Evolutionary conservation across 495 filamentous ascomycete species (phyloP), one percentile per base, ranked within the genome.

Genomic region (Podospora fimiseda): DNA sequence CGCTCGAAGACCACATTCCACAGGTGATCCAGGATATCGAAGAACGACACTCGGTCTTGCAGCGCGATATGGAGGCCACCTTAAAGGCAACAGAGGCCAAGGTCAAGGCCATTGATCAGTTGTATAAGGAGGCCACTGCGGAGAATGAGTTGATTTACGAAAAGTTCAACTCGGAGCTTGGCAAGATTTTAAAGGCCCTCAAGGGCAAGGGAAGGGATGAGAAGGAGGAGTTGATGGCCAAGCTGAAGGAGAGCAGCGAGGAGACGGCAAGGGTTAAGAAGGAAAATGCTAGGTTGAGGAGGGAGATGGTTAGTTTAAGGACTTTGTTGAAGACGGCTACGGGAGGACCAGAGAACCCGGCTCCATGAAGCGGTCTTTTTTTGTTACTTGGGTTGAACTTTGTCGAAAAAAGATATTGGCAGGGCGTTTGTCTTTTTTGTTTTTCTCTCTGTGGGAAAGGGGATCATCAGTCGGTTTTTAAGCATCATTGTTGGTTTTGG

Each of bases 111-210:
- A 80, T 96, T 30, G 91, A 96, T 64, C 88, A 93, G 66, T 69
- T 95, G 33, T 93, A 94, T 70, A 87, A 89, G 53, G 87, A 95
- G 60, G 81, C 84, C 15, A 92, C 83, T 61, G 88, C 88, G 0
- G 93, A 97, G 73, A 98, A 96, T 57, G 92, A 96, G 69, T 81
- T 93, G 44, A 75, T 96, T 37, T 96, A 96, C 65, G 88, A 91
- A 58, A 87, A 85, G 56, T 96, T 96, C 73, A 96, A 96, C 58
- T 78, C 81, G 20, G 93, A 98, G 64, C 70, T 98, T 43, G 87
- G 80, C 48, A 90, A 88, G 74, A 85, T 96, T 49, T 75, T 88
- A 16, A 85, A 80, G 60, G 86, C 83, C 8, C 77, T 93, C 30
- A 80, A 75, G 67, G 74, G 74, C 14, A 86, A 85, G 61, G 77